Conservation (phyloP, 257 asterid genomes). For the Lithospermum erythrorhizon region DNA sequence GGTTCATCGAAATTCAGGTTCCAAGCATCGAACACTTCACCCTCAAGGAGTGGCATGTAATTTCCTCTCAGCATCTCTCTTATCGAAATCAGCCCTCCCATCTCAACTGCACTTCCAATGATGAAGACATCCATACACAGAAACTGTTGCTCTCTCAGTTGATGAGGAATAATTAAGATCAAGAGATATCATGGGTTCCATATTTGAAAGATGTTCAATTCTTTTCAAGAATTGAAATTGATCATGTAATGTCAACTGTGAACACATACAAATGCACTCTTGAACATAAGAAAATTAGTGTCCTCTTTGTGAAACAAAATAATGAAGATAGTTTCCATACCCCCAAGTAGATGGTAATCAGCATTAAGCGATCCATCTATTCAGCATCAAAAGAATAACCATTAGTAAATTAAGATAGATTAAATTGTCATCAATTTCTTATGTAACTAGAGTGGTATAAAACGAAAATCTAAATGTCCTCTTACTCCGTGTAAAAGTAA, state of each 20-base stretch:
- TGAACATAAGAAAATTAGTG: background rate
- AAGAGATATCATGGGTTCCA: background rate
- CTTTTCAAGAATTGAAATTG: background rate
- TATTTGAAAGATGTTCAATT: background rate
- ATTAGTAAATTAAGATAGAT: conserved; percentile 1
- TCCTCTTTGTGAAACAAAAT: background rate
- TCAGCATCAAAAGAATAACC: conserved; percentile 21
- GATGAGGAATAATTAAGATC: conserved; percentile 7
- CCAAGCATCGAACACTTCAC: conserved; percentile 17
- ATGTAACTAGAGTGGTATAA: background rate
- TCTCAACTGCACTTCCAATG: conserved; percentile 16
- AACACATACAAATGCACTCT: background rate
- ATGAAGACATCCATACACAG: conserved; percentile 45
- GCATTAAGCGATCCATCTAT: conserved; percentile 89
- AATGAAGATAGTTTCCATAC: conserved; percentile 35
- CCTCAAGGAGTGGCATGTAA: conserved; percentile 31
- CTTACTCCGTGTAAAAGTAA: conserved; percentile 78
- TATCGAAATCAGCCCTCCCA: conserved; percentile 16
- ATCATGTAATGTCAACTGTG: background rate
- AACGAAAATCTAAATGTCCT: background rate
- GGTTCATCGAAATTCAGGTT: conserved; percentile 27
- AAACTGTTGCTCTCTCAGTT: conserved; percentile 48
- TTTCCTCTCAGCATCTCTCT: conserved; percentile 42
- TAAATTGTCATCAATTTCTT: background rate
- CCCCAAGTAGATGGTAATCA: conserved; percentile 78